Percentiles rank a stretch among this genome's conserved stretches.
These are phyloP conservation scores for Boeremia exigua DNA, from an alignment of 2,329 filamentous ascomycete genomes.

Conservation along the genomic window DNA sequence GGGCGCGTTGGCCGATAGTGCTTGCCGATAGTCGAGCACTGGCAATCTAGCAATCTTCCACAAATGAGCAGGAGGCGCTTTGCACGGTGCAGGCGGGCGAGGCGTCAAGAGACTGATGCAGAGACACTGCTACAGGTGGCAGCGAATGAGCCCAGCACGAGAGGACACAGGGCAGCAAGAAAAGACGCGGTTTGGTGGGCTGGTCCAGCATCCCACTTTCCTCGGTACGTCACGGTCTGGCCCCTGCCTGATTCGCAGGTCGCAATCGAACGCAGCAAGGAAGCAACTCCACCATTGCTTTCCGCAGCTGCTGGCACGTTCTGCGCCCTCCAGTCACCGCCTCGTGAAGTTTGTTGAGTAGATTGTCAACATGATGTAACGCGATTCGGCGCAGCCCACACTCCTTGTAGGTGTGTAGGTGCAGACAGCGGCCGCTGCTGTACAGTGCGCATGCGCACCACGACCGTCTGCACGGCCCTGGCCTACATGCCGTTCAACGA, in stretches of 20 bases:
- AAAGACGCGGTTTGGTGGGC: constrained; percentile 21
- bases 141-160: constrained; percentile 5
- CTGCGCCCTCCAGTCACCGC: constrained; percentile 17
- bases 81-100: not conserved
- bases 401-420: constrained; percentile 8
- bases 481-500: not conserved
- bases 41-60: not conserved
- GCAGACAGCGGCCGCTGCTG: constrained; percentile 2
- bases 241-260: constrained; percentile 11
- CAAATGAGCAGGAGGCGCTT: not conserved
- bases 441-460: not conserved
- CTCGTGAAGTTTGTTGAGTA: constrained; percentile 17
- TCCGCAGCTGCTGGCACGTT: constrained; percentile 25
- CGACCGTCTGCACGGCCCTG: not conserved
- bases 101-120: not conserved
- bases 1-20: constrained; percentile 9
- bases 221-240: constrained; percentile 16
- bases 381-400: constrained; percentile 14
- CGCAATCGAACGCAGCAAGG: constrained; percentile 17
- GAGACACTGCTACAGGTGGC: not conserved
- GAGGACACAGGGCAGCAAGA: constrained; percentile 11
- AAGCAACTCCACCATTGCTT: constrained; percentile 22
- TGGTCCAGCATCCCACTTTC: constrained; percentile 24
- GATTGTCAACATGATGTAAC: constrained; percentile 30
- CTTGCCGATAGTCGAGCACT: constrained; percentile 7